These are phyloP conservation scores for Saturnispora quitensis DNA, from an alignment of 805 yeast genomes.

Conservation along the genomic window DNA sequence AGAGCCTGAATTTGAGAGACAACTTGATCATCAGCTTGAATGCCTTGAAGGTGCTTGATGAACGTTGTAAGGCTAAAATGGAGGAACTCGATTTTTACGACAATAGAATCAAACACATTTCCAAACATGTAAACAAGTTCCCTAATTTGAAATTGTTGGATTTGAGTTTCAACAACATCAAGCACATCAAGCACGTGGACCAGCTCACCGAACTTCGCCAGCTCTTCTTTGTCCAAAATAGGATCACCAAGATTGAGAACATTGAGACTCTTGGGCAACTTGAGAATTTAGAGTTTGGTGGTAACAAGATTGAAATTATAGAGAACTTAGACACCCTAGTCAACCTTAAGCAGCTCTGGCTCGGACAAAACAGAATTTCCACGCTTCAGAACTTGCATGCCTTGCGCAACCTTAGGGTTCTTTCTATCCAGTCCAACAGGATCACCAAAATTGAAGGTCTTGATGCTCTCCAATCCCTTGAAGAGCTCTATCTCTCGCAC, in stretches of 20 bases:
- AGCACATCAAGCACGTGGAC: slow-evolving; percentile 72
- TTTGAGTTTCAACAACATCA: slow-evolving; percentile 82
- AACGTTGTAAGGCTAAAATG: slow-evolving; percentile 36
- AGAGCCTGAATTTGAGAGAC: slow-evolving; percentile 66
- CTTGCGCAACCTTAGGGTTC: slow-evolving; percentile 54
- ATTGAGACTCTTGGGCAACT: slow-evolving; percentile 48
- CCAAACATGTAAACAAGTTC: slow-evolving; percentile 57
- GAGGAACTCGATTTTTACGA: slow-evolving; percentile 86
- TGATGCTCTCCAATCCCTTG: slow-evolving; percentile 59
- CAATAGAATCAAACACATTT: slow-evolving; percentile 80
- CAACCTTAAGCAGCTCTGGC: slow-evolving; percentile 72
- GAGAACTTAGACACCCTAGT: slow-evolving; percentile 48
- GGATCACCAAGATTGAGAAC: slow-evolving; percentile 62
- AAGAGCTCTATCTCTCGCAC: slow-evolving; percentile 82
- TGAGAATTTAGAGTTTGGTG: slow-evolving; percentile 79
- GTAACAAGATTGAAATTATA: slow-evolving; percentile 59
- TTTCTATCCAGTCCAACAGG: slow-evolving; percentile 84
- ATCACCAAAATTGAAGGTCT: slow-evolving; percentile 74
- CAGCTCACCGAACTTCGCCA: slow-evolving; percentile 52
- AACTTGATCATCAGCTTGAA: slow-evolving; percentile 69
- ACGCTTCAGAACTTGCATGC: slow-evolving; percentile 52
- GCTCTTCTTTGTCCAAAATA: slow-evolving; percentile 83
- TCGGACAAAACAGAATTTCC: slow-evolving; percentile 77
- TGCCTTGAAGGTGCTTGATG: slow-evolving; percentile 50
- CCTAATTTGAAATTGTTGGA: slow-evolving; percentile 54